These are phyloP conservation scores for Yamadazyma triangularis DNA, from an alignment of 1,139 yeast species.

Conservation along the genomic window DNA sequence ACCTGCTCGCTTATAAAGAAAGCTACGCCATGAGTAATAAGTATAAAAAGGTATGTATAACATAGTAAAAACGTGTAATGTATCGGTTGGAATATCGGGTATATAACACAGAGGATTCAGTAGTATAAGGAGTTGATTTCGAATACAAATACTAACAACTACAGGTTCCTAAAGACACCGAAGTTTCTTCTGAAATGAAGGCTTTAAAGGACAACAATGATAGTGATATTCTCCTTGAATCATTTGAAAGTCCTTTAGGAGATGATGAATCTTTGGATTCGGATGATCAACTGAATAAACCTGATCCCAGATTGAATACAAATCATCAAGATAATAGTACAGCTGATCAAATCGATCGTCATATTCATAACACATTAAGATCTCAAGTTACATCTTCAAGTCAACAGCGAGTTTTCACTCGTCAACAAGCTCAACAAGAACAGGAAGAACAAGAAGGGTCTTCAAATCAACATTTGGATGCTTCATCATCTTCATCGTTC, in stretches of 20 bases:
- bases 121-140: too few relatives aligned
- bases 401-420: neutral
- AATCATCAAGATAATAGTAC: neutral
- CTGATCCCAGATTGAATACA: slow-evolving; percentile 5
- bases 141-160: too few relatives aligned
- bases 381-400: slow-evolving; percentile 6
- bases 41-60: too few relatives aligned
- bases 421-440: slow-evolving; percentile 1
- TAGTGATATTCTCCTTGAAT: slow-evolving; percentile 8
- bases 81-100: too few relatives aligned
- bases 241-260: slow-evolving; percentile 8
- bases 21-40: too few relatives aligned
- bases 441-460: neutral
- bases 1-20: too few relatives aligned
- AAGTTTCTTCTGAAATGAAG: too few relatives aligned
- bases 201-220: slow-evolving; percentile 6
- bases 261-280: slow-evolving; percentile 3
- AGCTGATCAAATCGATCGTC: slow-evolving; percentile 12
- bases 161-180: too few relatives aligned
- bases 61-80: too few relatives aligned
- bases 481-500: too few relatives aligned
- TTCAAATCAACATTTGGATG: neutral
- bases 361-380: slow-evolving; percentile 12
- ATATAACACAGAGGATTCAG: too few relatives aligned
- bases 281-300: slow-evolving; percentile 1